Conservation (phyloP, 169 alveolate species). For the Cardiosporidium cionae region DNA sequence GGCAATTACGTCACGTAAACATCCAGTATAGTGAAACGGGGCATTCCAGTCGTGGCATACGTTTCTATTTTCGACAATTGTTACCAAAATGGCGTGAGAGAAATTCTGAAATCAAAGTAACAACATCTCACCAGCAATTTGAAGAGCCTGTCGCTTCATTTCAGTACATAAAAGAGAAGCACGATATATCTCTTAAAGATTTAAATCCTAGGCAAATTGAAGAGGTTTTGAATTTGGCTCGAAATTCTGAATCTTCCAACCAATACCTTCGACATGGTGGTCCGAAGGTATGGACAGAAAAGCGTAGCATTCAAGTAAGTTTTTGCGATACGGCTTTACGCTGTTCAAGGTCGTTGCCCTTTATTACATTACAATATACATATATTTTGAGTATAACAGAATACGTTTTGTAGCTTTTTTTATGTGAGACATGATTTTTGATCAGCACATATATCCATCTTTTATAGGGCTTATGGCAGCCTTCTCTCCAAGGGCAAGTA, state of each 20-base stretch:
- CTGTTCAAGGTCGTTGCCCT: too few relatives aligned
- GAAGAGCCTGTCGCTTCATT: not conserved
- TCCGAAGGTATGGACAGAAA: constrained; percentile 39
- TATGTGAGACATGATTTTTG: too few relatives aligned
- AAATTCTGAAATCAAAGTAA: constrained; percentile 30
- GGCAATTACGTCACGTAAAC: too few relatives aligned
- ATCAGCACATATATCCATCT: too few relatives aligned
- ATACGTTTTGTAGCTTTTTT: too few relatives aligned
- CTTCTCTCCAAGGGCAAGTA: constrained; percentile 58
- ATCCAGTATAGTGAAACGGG: constrained; percentile 39
- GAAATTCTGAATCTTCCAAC: constrained; percentile 32
- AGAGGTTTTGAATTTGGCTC: constrained; percentile 26
- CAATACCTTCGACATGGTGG: constrained; percentile 38
- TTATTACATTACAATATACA: too few relatives aligned
- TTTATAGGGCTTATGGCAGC: constrained; percentile 70
- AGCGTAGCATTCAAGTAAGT: constrained; percentile 41
- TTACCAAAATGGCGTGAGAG: constrained; percentile 29
- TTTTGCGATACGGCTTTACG: too few relatives aligned
- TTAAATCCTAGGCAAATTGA: constrained; percentile 51
- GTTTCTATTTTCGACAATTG: constrained; percentile 31
- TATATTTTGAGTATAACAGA: too few relatives aligned
- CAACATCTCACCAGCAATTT: not conserved
- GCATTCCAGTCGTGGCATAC: constrained; percentile 31
- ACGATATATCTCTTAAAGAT: constrained; percentile 64
- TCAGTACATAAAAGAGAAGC: not conserved